phyloP scores from a whole-genome alignment of 2,329 filamentous ascomycete species.

The Colletotrichum noveboracense region DNA sequence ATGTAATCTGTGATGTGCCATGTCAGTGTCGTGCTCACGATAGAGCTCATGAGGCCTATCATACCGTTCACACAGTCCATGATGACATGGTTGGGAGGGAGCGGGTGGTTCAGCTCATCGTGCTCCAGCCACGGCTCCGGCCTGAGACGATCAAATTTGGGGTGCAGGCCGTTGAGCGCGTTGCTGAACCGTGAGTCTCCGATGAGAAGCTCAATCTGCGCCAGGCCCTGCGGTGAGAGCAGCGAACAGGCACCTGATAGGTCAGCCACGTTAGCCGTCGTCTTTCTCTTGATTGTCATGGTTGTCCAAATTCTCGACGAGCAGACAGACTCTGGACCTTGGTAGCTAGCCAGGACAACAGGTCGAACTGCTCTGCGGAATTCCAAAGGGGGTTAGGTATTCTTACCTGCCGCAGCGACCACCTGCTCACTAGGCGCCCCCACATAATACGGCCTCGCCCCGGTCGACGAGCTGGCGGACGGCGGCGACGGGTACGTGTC shows the following conservation, averaged over 20 bases:
- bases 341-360: neutral
- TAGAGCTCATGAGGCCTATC: neutral
- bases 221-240: neutral
- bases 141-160: neutral
- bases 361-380: neutral
- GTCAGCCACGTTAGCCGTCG: neutral
- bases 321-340: neutral
- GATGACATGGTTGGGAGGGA: constrained; percentile 15
- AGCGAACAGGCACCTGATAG: constrained; percentile 8
- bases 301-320: neutral
- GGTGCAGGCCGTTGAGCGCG: neutral
- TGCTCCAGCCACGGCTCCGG: neutral
- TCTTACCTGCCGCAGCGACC: constrained; percentile 6
- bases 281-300: neutral
- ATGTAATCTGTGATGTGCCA: neutral
- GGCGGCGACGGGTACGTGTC: constrained; percentile 10
- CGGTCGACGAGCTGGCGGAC: constrained; percentile 9
- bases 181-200: constrained; percentile 10
- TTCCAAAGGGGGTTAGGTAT: neutral
- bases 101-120: constrained; percentile 1
- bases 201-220: constrained; percentile 11
- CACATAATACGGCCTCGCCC: constrained; percentile 5
- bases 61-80: constrained; percentile 15
- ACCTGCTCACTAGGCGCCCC: neutral
- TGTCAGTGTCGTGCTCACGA: neutral